Base-by-base conservation (phyloP, 2,329 filamentous ascomycete species). In the Chrysoporthe puriensis region DNA sequence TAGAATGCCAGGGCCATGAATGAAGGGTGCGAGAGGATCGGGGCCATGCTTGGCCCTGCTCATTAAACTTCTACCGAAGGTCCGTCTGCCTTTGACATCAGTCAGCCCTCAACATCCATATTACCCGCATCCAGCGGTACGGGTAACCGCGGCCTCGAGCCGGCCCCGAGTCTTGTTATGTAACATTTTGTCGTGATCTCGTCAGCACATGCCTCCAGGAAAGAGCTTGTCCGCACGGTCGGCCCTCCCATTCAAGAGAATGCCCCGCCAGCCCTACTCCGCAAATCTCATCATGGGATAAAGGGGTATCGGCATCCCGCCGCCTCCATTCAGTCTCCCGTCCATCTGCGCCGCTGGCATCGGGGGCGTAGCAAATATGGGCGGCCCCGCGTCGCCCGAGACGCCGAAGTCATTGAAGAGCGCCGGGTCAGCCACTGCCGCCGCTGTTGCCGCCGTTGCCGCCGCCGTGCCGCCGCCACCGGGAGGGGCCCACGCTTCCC, bases 341-440 rank as follows among this genome's bases (percentile, higher is more conserved):
- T 48, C 59, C 16, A 43, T 50, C 46, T 61, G 64, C 56, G 56
- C 48, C 4, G 40, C 54, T 13, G 64, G 59, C 32, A 66, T 46
- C 21, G 54, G 60, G n/a, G 67, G 54, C 18, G 64, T 56, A 9
- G 64, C 59, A n/a, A 66, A 69, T 32, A 61, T 61, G 4, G 66
- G 42, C 7, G 46, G 32, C 4, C 26, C 50, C 4, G 48, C 42
- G 21, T 43, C 40, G 2, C 42, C 60, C 8, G 60, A 40, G 32
- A 50, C 54, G 32, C 44, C 64, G 7, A 69, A 69, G 50, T 62
- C 63, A 5, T 63, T 69, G 43, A 70, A 69, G n/a, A 70, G 36
- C 16, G 66, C 56, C 16, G 69, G 63, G n/a, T 71, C 70, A 8
- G 65, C 18, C 56, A 67, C 32, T 11, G 65, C 16, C 46, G 67